Percentiles rank a stretch among this genome's conserved stretches.
Evolutionary conservation across 1,284 basidiomycete species (phyloP).

Genomic region (Cryptococcus deneoformans): DNA sequence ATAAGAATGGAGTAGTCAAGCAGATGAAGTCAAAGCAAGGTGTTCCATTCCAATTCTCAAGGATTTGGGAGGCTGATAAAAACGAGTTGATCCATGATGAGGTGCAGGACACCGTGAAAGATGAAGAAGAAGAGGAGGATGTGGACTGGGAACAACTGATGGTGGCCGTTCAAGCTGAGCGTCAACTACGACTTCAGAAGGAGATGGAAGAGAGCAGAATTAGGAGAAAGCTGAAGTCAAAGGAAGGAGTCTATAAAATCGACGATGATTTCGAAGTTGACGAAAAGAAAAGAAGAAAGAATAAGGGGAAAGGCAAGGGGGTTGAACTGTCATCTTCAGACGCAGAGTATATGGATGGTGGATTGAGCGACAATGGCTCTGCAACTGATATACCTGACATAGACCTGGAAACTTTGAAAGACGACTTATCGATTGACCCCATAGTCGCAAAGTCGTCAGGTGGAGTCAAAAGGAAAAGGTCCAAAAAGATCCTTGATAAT

Average conservation of each 20-base stretch:
- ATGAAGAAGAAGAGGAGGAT: slow-evolving; percentile 14
- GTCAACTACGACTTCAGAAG: slow-evolving; percentile 17
- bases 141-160: slow-evolving; percentile 67
- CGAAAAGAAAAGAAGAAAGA: slow-evolving; percentile 9
- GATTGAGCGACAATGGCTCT: slow-evolving; percentile 3
- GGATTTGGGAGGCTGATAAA: slow-evolving; percentile 79
- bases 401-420: no score
- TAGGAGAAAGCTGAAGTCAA: slow-evolving; percentile 6
- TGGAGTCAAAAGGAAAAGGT: no score
- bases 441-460: no score
- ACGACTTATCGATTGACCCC: no score
- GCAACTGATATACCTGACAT: no score
- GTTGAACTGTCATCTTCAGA: slow-evolving; percentile 10
- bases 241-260: neutral
- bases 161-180: slow-evolving; percentile 35
- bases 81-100: slow-evolving; percentile 64
- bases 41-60: slow-evolving; percentile 74
- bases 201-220: slow-evolving; percentile 8
- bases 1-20: slow-evolving; percentile 12
- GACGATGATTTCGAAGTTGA: neutral
- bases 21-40: slow-evolving; percentile 9
- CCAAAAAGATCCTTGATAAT: no score
- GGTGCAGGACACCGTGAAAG: slow-evolving; percentile 56
- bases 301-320: slow-evolving; percentile 12
- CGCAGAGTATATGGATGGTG: slow-evolving; percentile 12